These are phyloP conservation scores for Coemansia sp. DNA, from an alignment of 192 early-diverging fungal species.

Conservation along the genomic window DNA sequence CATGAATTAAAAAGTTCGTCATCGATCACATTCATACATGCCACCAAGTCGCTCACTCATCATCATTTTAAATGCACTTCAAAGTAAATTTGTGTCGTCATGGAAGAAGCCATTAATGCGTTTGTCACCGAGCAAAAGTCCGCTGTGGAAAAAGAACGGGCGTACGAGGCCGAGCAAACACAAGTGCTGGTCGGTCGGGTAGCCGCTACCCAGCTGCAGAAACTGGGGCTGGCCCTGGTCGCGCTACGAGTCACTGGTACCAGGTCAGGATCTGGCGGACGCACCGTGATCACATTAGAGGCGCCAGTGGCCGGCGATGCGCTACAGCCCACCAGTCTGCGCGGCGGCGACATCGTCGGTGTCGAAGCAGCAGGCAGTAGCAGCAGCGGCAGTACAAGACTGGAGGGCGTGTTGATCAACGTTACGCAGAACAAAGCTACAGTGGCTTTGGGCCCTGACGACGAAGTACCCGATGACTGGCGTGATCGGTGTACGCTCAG, in stretches of 20 bases:
- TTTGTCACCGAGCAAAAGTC: conserved; percentile 41
- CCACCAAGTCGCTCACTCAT: not conserved
- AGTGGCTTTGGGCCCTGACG: conserved; percentile 63
- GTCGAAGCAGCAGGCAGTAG: conserved; percentile 58
- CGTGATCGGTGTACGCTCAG: conserved; percentile 59
- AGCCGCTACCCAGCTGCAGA: conserved; percentile 63
- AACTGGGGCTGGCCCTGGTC: conserved; percentile 63
- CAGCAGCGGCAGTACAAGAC: not conserved
- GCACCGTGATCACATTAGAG: conserved; percentile 67
- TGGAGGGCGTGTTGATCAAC: conserved; percentile 59
- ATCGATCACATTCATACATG: not conserved
- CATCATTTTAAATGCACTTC: not conserved
- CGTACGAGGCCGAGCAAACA: conserved; percentile 46
- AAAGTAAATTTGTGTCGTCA: not conserved
- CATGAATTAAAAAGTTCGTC: not conserved
- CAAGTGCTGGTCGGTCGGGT: conserved; percentile 38
- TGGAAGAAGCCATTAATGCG: not conserved
- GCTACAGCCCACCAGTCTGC: conserved; percentile 62
- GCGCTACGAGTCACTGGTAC: conserved; percentile 61
- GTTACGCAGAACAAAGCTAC: conserved; percentile 61
- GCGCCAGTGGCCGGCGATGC: conserved; percentile 56
- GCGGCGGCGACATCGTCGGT: conserved; percentile 72
- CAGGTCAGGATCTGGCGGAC: conserved; percentile 70
- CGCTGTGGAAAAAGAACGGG: conserved; percentile 59
- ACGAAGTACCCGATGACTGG: conserved; percentile 58